phyloP scores from a whole-genome alignment of 2,329 filamentous ascomycete species.

The Trichoderma breve region DNA sequence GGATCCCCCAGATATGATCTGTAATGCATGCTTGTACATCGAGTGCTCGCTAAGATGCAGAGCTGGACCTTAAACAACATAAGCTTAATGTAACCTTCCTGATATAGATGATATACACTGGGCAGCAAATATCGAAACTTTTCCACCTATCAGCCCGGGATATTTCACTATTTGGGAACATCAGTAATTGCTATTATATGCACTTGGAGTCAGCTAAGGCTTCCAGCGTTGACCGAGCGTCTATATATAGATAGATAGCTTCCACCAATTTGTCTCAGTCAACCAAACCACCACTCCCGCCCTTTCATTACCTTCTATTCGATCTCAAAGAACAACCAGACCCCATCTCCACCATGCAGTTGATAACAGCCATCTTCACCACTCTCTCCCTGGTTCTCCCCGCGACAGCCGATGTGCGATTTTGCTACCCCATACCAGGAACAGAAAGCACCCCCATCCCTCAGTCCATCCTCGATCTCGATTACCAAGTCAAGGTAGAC shows the following conservation, averaged over 20 bases:
- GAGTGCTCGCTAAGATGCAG: not conserved
- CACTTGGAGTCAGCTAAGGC: not conserved
- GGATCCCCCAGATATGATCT: not conserved
- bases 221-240: not conserved
- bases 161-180: not conserved
- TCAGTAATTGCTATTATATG: not conserved
- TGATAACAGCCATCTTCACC: not conserved
- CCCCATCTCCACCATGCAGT: not conserved
- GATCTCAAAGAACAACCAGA: not conserved
- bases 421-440: not conserved
- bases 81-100: conserved; percentile 12
- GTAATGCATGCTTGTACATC: not conserved
- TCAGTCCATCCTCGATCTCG: not conserved
- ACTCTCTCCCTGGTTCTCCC: not conserved
- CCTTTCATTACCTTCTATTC: not conserved
- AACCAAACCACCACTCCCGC: not conserved
- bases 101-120: not conserved
- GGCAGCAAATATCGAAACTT: not conserved
- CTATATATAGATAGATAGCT: not conserved
- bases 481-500: not conserved
- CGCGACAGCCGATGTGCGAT: not conserved
- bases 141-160: not conserved
- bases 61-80: not conserved
- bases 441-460: not conserved
- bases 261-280: not conserved